Evolutionary conservation across 768 basidiomycete genomes (phyloP).

Genomic region (Boletus reticuloceps): DNA sequence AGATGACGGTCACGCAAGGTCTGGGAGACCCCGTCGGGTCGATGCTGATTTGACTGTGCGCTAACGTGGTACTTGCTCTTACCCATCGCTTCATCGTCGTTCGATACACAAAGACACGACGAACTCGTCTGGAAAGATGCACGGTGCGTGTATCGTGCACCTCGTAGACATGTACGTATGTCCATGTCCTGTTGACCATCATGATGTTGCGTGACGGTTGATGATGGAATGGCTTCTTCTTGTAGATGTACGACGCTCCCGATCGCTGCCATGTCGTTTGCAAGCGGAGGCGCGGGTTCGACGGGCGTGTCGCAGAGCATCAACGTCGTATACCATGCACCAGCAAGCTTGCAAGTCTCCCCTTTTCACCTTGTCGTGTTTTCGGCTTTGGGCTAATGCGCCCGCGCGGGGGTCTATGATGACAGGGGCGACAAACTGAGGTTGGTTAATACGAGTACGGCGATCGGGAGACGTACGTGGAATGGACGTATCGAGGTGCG

Average conservation of each 20-base stretch:
- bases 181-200: background rate
- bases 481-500: slow-evolving; percentile 43
- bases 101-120: slow-evolving; percentile 41
- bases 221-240: background rate
- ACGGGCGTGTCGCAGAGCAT: slow-evolving; percentile 45
- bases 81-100: background rate
- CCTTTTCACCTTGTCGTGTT: background rate
- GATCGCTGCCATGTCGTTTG: slow-evolving; percentile 34
- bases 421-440: slow-evolving; percentile 43
- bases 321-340: slow-evolving; percentile 44
- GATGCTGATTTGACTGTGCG: background rate
- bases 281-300: slow-evolving; percentile 27
- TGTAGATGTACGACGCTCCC: slow-evolving; percentile 43
- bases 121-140: slow-evolving; percentile 34
- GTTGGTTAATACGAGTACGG: slow-evolving; percentile 39
- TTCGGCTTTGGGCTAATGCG: background rate
- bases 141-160: slow-evolving; percentile 41
- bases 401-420: background rate
- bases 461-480: slow-evolving; percentile 27
- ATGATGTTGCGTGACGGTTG: too few species aligned
- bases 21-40: background rate
- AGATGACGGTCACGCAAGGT: slow-evolving; percentile 48
- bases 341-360: slow-evolving; percentile 36
- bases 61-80: too few species aligned
- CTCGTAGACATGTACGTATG: slow-evolving; percentile 46